These are phyloP conservation scores for Luffa aegyptiaca DNA, from an alignment of 306 rosid species.

Conservation along the genomic window DNA sequence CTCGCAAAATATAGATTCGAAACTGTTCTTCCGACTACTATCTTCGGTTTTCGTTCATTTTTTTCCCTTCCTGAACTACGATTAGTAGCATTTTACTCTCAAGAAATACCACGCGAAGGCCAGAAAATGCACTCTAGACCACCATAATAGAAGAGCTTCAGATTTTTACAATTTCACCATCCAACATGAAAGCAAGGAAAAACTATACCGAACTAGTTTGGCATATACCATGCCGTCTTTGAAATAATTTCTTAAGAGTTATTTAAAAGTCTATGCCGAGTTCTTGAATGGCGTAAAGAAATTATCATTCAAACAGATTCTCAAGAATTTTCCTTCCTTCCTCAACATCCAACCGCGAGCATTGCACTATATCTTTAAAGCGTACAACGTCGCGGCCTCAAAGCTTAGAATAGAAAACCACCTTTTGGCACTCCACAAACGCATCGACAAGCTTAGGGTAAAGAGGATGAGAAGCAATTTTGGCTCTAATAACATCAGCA, in stretches of 20 bases:
- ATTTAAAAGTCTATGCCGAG: background rate
- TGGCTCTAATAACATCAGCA: slow-evolving; percentile 22
- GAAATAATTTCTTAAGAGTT: background rate
- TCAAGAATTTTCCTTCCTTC: background rate
- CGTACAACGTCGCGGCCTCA: background rate
- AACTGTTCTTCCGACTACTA: background rate
- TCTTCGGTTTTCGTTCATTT: background rate
- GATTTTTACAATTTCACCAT: background rate
- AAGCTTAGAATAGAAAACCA: slow-evolving; percentile 3
- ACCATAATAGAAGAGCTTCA: background rate
- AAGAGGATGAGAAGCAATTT: slow-evolving; percentile 70
- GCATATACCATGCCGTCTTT: background rate
- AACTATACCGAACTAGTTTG: background rate
- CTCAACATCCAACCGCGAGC: slow-evolving; percentile 7
- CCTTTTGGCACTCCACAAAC: slow-evolving; percentile 73
- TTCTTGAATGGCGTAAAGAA: background rate
- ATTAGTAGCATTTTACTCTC: background rate
- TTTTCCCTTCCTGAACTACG: background rate
- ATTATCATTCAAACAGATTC: background rate
- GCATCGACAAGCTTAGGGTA: slow-evolving; percentile 56
- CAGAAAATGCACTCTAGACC: background rate
- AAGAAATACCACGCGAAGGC: background rate
- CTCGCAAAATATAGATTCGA: background rate
- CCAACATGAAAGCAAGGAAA: background rate
- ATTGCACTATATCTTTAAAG: background rate